Evolutionary conservation across 345 rosid species (phyloP), one percentile per base, ranked within the genome.

Genomic region (Eucalyptus polybractea): DNA sequence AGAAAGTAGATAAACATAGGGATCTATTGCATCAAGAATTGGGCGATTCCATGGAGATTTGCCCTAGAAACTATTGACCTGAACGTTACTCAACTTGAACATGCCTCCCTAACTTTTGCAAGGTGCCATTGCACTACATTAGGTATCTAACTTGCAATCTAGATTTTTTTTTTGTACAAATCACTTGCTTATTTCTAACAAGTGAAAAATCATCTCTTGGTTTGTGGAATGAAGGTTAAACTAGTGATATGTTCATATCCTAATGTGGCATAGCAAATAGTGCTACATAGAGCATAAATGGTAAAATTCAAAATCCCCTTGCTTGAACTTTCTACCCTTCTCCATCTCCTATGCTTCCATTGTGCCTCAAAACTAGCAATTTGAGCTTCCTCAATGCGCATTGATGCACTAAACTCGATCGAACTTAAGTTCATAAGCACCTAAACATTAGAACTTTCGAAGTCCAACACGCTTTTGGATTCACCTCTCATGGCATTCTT

Each of bases 41-140:
- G 58, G 51, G 45, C 40, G 86, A 93, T 87, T 91, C 86, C 72
- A 24, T 83, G 72, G 10, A 81, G 91, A 65, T 93, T 93, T 91
- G 83, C 44, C 17, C 31, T 1, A 24, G 13, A 14, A 93, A 91
- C 21, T 9, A 54, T 67, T 44, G 44, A 83, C 6, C 7, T 3
- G 24, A 92, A 91, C 21, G 42, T 1, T 27, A 37, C 7, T 10
- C 22, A 92, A 89, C 92, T 91, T 92, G 95, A 91, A 92, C 95
- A 93, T 86, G 10, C 89, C 88, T 25, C 25, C 89, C 44, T 5
- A 14, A 67, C 17, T 44, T 27, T 72, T 50, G 62, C 4, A 2
- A 50, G n/a, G 65, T 16, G 53, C 42, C 42, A 65, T 40, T 27
- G 87, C 58, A n/a, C 7, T 76, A 25, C 85, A 76, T 40, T 40